Evolutionary conservation across 2,329 filamentous ascomycete species (phyloP), one percentile per base, ranked within the genome.

Genomic region (Beauveria varroae): DNA sequence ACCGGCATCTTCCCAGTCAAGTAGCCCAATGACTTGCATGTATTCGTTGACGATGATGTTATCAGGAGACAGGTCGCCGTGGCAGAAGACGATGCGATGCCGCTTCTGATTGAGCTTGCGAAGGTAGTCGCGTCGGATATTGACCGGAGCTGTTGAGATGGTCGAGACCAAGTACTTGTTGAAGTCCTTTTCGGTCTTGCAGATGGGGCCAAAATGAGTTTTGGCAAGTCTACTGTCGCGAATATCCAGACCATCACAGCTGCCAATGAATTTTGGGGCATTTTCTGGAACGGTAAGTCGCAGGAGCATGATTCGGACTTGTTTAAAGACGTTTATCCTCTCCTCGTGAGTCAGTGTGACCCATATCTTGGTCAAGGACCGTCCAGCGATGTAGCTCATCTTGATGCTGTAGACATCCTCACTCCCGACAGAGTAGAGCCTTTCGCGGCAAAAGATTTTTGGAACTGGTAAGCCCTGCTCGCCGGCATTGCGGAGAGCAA

Each of bases 1-100:
- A 1, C 76, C 76, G n/a, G 75, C 70, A 22, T 71, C 68, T 64
- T 79, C 78, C 77, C 77, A 80, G 65, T 79, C 78, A 26, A 80
- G 60, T 34, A 80, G 72, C 5, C 72, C 77, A 57, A 71, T 70
- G 10, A 78, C 67, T 3, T 71, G 65, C 54, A 59, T 54, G 30
- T 72, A 70, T 2, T 69, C 72, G 1, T 64, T 64, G 10, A 72
- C 67, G 5, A 80, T 65, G 40, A 80, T 76, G 60, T 80, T 80
- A 5, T 73, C 60, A 12, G 70, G 71, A 44, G 69, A 74, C 24
- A 83, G 69, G 67, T 83, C 80, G 3, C 75, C 74, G 69, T 83
- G 79, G 4, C 78, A 79, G 64, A 82, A 78, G 1, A 76, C 71
- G 22, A 72, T 65, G 18, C 58, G 57, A 62, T 72, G 66, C 6